A percentile compares a stretch with the other conserved stretches of the same genome.
Evolutionary conservation across 2,329 filamentous ascomycete genomes (phyloP).

Genomic region (Hypoxylon sp.): DNA sequence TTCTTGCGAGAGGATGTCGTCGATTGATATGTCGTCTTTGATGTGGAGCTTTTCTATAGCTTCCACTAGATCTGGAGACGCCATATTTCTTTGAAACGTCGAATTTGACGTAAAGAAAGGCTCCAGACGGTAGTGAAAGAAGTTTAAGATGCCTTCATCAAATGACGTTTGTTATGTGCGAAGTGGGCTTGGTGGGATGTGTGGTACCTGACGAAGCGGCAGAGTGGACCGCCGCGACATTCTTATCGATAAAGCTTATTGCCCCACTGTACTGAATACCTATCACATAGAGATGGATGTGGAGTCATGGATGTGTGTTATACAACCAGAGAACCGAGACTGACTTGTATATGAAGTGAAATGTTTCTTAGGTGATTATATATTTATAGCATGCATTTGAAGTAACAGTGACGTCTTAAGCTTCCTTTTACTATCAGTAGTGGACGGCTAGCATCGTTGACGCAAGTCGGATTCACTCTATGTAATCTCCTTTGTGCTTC

Average conservation of each 20-base stretch:
- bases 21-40: constrained; percentile 62
- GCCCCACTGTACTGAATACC: not conserved
- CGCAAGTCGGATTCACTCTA: not conserved
- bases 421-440: not conserved
- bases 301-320: not conserved
- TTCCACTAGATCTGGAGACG: constrained; percentile 59
- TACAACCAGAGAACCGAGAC: not conserved
- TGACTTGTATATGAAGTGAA: not conserved
- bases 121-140: not conserved
- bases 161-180: constrained; percentile 31
- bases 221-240: constrained; percentile 2
- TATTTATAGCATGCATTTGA: not conserved
- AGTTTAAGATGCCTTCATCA: constrained; percentile 10
- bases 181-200: constrained; percentile 23
- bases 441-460: not conserved
- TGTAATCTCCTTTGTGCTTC: not conserved
- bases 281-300: not conserved
- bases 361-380: not conserved
- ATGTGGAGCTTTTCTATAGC: constrained; percentile 69
- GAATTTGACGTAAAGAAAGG: constrained; percentile 14
- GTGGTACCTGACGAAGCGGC: constrained; percentile 1
- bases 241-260: constrained; percentile 23
- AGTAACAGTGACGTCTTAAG: not conserved
- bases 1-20: constrained; percentile 69
- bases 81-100: constrained; percentile 45